phyloP scores from a whole-genome alignment of 2,329 filamentous ascomycete species.

The Botryotinia narcissicola region DNA sequence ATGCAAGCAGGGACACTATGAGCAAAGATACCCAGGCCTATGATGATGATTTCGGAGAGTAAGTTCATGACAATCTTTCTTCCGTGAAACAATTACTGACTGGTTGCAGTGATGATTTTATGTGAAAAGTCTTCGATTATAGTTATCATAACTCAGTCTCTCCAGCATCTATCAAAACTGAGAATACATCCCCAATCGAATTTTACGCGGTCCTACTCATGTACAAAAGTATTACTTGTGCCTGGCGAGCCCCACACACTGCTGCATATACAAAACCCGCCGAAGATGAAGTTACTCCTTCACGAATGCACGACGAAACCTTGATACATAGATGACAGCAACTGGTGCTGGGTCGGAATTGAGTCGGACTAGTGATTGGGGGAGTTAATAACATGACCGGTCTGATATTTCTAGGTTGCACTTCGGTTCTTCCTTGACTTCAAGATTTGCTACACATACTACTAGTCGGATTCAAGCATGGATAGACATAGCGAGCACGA shows the following conservation, averaged over 20 bases:
- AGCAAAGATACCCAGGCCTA: conserved; percentile 73
- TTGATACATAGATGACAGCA: not conserved
- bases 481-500: conserved; percentile 5
- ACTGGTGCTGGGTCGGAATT: not conserved
- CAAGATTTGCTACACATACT: not conserved
- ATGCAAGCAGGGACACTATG: conserved; percentile 56
- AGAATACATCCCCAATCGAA: not conserved
- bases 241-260: not conserved
- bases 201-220: not conserved
- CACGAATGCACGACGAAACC: not conserved
- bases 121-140: conserved; percentile 51
- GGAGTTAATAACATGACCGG: not conserved
- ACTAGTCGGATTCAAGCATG: not conserved
- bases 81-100: conserved; percentile 27
- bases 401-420: conserved; percentile 1
- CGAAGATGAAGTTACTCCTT: not conserved
- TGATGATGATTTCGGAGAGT: conserved; percentile 84
- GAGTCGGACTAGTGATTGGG: not conserved
- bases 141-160: conserved; percentile 8
- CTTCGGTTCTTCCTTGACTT: not conserved
- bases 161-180: not conserved
- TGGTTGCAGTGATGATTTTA: conserved; percentile 62
- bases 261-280: not conserved
- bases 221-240: not conserved
- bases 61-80: conserved; percentile 45